Percentiles rank a stretch among this genome's conserved stretches.
Conservation (phyloP, 2,329 filamentous ascomycete species). For the Plectosphaerella cucumerina region DNA sequence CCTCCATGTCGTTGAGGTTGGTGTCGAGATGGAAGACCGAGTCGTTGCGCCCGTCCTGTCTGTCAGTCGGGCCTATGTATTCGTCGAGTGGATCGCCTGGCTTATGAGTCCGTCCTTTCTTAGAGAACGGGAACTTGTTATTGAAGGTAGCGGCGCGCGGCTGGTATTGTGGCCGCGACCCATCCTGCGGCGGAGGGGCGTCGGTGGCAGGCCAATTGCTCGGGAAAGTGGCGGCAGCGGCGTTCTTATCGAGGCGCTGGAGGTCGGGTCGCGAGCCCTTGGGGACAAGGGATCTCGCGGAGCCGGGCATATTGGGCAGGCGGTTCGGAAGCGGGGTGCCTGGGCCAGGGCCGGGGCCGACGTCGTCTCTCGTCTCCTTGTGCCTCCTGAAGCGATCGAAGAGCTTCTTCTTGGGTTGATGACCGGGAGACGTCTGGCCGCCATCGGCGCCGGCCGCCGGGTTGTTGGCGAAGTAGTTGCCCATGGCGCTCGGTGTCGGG, state of each 20-base stretch:
- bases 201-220: slow-evolving; percentile 21
- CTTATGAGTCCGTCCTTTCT: slow-evolving; percentile 45
- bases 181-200: slow-evolving; percentile 18
- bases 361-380: slow-evolving; percentile 45
- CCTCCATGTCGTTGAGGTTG: slow-evolving; percentile 85
- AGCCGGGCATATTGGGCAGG: slow-evolving; percentile 39
- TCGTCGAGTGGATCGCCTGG: slow-evolving; percentile 52
- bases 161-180: slow-evolving; percentile 16
- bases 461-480: slow-evolving; percentile 21
- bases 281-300: slow-evolving; percentile 47
- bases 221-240: slow-evolving; percentile 30
- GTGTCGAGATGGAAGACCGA: slow-evolving; percentile 78
- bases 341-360: slow-evolving; percentile 26
- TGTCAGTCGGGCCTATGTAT: slow-evolving; percentile 56
- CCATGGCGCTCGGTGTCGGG: slow-evolving; percentile 70
- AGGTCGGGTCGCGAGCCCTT: slow-evolving; percentile 47
- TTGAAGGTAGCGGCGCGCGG: slow-evolving; percentile 44
- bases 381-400: slow-evolving; percentile 46
- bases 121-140: slow-evolving; percentile 60
- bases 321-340: not conserved
- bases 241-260: slow-evolving; percentile 25
- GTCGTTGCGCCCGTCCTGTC: slow-evolving; percentile 41
- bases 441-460: slow-evolving; percentile 31
- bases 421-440: slow-evolving; percentile 55
- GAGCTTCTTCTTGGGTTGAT: slow-evolving; percentile 47